phyloP scores from a whole-genome alignment of 2,329 filamentous ascomycete genomes.

The Penicillium nordicum region DNA sequence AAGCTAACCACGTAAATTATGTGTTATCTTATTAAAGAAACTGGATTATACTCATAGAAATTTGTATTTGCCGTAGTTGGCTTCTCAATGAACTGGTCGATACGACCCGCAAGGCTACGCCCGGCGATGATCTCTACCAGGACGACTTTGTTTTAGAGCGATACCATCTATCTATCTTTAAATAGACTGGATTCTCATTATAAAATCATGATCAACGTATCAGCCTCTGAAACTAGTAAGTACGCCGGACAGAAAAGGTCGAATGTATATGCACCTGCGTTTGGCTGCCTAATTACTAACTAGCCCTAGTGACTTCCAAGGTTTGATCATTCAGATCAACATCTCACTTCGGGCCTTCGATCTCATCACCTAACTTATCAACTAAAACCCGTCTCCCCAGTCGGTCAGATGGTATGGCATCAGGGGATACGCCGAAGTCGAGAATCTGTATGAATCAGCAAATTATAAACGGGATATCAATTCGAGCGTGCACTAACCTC shows the following conservation, averaged over 20 bases:
- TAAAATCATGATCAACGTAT: no score
- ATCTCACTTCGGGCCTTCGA: neutral
- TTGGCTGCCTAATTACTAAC: neutral
- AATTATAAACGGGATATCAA: neutral
- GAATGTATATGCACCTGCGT: neutral
- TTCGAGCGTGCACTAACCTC: constrained; percentile 62
- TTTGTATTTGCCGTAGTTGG: no score
- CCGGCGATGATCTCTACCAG: no score
- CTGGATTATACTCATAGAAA: no score
- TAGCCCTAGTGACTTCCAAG: neutral
- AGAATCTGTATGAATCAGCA: constrained; percentile 64
- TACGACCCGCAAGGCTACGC: no score
- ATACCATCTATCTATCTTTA: no score
- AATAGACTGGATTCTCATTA: no score
- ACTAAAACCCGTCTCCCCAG: constrained; percentile 70
- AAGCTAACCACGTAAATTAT: no score
- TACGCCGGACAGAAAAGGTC: neutral
- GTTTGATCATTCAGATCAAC: neutral
- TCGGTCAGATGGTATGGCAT: constrained; percentile 72
- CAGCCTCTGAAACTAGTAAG: no score
- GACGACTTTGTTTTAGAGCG: no score
- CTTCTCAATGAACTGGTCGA: no score
- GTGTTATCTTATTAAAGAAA: no score
- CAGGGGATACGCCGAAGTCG: constrained; percentile 89
- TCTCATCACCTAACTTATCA: constrained; percentile 19